These are phyloP conservation scores for Candida arabinofermentans DNA, from an alignment of 805 yeast species.

Conservation along the genomic window DNA sequence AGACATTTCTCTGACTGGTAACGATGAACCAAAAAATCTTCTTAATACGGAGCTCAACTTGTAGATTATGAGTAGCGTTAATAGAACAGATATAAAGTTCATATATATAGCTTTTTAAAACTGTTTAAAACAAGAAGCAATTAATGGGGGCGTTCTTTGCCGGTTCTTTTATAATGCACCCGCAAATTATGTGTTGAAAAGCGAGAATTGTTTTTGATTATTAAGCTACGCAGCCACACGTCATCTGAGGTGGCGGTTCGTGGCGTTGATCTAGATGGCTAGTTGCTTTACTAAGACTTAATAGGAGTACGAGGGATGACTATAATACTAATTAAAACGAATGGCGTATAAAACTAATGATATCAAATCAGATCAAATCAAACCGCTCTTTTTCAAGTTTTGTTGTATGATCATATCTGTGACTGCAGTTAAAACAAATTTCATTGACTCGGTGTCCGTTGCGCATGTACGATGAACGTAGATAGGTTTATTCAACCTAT, in stretches of 20 bases:
- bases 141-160: neutral
- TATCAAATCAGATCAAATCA: slow-evolving; percentile 52
- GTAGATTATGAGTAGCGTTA: slow-evolving; percentile 11
- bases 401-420: slow-evolving; percentile 87
- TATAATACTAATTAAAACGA: neutral
- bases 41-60: slow-evolving; percentile 28
- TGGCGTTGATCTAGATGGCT: too few species aligned
- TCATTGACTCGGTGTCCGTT: slow-evolving; percentile 86
- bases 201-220: too few species aligned
- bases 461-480: slow-evolving; percentile 95
- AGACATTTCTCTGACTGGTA: slow-evolving; percentile 46
- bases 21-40: slow-evolving; percentile 26
- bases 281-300: too few species aligned
- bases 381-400: slow-evolving; percentile 73
- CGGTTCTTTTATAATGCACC: too few species aligned
- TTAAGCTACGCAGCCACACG: too few species aligned
- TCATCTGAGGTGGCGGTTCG: too few species aligned
- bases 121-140: neutral
- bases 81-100: neutral
- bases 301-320: neutral
- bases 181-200: too few species aligned
- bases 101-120: neutral
- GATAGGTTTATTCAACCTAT: slow-evolving; percentile 64
- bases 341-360: too few species aligned
- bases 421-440: slow-evolving; percentile 85